Percentiles rank a stretch among this genome's conserved stretches.
Conservation (phyloP, 2,329 filamentous ascomycete genomes). For the Cordyceps fumosorosea region DNA sequence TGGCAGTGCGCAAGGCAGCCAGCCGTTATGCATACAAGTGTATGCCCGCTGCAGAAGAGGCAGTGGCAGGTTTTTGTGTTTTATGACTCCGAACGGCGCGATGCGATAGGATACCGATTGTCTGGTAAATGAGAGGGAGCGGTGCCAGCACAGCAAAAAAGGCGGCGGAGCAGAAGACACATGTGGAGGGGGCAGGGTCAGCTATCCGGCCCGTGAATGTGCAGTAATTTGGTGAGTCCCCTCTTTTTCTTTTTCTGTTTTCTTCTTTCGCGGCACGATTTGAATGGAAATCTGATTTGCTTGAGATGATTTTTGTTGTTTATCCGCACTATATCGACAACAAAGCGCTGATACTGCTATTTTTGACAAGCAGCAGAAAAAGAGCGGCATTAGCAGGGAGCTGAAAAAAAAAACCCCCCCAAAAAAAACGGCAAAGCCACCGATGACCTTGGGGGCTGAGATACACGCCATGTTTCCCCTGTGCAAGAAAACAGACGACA, state of each 20-base stretch:
- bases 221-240: not conserved
- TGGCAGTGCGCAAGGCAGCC: not conserved
- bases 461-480: not conserved
- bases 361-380: not conserved
- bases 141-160: constrained; percentile 8
- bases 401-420: not conserved
- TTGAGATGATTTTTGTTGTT: not conserved
- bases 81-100: not conserved
- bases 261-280: not conserved
- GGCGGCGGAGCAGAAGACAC: not conserved
- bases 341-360: not conserved
- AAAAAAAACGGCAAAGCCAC: not conserved
- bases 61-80: not conserved
- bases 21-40: not conserved
- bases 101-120: constrained; percentile 9
- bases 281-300: not conserved
- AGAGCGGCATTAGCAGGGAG: not conserved
- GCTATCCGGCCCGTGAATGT: not conserved
- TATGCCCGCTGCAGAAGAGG: not conserved
- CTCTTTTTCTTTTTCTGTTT: no score
- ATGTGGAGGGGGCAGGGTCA: not conserved
- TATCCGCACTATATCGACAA: not conserved
- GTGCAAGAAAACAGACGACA: not conserved
- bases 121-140: constrained; percentile 10
- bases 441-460: not conserved